Evolutionary conservation across 768 basidiomycete species (phyloP), one percentile per base, ranked within the genome.

Genomic region (Mycena leptocephala): DNA sequence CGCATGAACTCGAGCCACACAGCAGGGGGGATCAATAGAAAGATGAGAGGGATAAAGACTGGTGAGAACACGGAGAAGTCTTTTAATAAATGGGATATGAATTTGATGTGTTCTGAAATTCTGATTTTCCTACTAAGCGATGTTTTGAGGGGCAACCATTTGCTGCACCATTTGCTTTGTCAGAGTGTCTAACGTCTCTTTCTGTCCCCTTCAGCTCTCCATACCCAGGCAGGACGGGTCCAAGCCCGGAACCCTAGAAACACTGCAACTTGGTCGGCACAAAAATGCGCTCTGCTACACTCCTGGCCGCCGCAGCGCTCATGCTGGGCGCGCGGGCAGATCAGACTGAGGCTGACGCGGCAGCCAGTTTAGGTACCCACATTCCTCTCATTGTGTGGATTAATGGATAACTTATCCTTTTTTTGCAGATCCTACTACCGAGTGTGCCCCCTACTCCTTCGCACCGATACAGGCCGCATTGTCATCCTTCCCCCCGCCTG

Each of bases 381-480:
- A 11, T 5, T 37, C 28, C 7, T 26, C n/a, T 11, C 20, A 1
- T 10, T 30, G 32, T 28, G 32, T 33, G 56, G n/a, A 16, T 30
- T 22, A 22, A 22, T 13, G 55, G 26, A 24, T 55, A 20, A 46
- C 33, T 2, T 2, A 6, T 65, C 30, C 20, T 59, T 32, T 33
- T 30, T 28, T 61, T 35, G 16, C 76, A 88, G 88, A 83, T 70
- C 76, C 84, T 2, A 80, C 76, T 48, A 32, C 56, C 43, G 90
- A 90, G 75, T 92, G 91, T 75, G 76, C 84, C 3, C 77, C 84
- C 0, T 91, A 92, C 80, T 79, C 79, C 67, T 88, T 90, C 68
- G 72, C 85, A 5, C 86, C 85, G 1, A 83, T 88, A 3, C 41
- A 81, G 0, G 72, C 82, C 8, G 82, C 84, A 2, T 22, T 86